A percentile compares a stretch with the other conserved stretches of the same genome.
phyloP scores from a whole-genome alignment of 2,329 filamentous ascomycete genomes.

The Aaosphaeria pasadenensis region DNA sequence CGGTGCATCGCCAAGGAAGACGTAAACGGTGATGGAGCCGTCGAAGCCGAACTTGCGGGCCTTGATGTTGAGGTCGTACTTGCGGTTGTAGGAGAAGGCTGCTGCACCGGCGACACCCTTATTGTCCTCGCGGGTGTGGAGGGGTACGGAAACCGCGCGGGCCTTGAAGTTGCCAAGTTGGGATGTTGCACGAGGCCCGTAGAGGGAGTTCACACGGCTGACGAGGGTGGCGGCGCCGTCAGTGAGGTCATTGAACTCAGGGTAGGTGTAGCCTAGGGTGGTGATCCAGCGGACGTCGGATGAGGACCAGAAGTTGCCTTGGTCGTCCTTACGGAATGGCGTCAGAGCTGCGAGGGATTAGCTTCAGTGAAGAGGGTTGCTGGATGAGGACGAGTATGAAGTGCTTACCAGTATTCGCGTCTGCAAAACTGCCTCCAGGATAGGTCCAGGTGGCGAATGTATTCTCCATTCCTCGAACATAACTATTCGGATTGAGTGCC shows the following conservation, averaged over 20 bases:
- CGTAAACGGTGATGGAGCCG: constrained; percentile 62
- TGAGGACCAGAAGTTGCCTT: constrained; percentile 67
- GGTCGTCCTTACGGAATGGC: constrained; percentile 61
- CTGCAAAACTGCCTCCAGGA: constrained; percentile 52
- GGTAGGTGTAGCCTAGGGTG: constrained; percentile 72
- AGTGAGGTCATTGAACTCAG: constrained; percentile 52
- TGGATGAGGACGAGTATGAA: background rate
- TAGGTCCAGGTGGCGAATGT: constrained; percentile 61
- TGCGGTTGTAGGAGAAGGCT: constrained; percentile 8
- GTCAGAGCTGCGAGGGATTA: constrained; percentile 47
- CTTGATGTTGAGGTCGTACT: constrained; percentile 68
- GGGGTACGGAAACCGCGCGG: constrained; percentile 6
- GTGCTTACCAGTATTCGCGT: constrained; percentile 49
- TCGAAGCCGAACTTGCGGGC: constrained; percentile 60
- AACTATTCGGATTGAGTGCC: constrained; percentile 65
- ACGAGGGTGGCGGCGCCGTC: constrained; percentile 41
- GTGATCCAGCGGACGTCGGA: constrained; percentile 57
- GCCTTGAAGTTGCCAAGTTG: constrained; percentile 1
- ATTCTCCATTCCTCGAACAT: constrained; percentile 56
- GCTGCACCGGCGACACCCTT: constrained; percentile 39
- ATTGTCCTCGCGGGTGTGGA: constrained; percentile 58
- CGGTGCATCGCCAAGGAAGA: constrained; percentile 61
- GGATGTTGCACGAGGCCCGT: constrained; percentile 45
- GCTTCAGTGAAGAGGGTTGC: background rate
- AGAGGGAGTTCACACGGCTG: constrained; percentile 58